Evolutionary conservation across 1,139 yeast genomes (phyloP).

Genomic region (Geotrichum aggregatum): DNA sequence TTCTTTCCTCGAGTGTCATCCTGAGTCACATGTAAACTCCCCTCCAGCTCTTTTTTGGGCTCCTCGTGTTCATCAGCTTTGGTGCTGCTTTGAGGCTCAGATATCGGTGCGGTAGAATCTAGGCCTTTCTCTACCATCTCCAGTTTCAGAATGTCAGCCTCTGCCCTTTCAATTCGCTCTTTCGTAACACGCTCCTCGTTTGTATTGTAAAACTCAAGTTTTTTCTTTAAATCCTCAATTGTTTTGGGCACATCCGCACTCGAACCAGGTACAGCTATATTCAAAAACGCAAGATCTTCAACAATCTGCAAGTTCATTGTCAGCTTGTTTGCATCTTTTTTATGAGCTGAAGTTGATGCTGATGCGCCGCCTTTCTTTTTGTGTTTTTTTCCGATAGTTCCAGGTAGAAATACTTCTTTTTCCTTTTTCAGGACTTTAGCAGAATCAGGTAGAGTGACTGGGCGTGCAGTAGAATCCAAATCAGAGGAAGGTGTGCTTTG

Average conservation of each 20-base stretch:
- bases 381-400: constrained; percentile 52
- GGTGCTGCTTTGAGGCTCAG: no score
- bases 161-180: constrained; percentile 67
- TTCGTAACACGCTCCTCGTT: constrained; percentile 81
- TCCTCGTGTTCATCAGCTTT: no score
- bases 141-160: constrained; percentile 67
- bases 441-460: constrained; percentile 55
- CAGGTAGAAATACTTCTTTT: constrained; percentile 50
- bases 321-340: constrained; percentile 44
- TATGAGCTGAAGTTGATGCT: constrained; percentile 30
- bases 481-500: no score
- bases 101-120: no score
- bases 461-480: constrained; percentile 37
- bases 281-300: constrained; percentile 70
- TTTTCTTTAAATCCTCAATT: constrained; percentile 64
- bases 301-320: constrained; percentile 78
- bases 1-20: no score
- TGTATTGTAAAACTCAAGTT: constrained; percentile 63
- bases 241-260: constrained; percentile 68
- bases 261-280: constrained; percentile 74
- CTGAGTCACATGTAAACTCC: no score
- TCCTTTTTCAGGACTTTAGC: constrained; percentile 61
- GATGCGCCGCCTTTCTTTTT: constrained; percentile 42
- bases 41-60: no score
- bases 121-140: constrained; percentile 27